Conservation (phyloP, 257 asterid genomes). For the Thymus quinquecostatus region DNA sequence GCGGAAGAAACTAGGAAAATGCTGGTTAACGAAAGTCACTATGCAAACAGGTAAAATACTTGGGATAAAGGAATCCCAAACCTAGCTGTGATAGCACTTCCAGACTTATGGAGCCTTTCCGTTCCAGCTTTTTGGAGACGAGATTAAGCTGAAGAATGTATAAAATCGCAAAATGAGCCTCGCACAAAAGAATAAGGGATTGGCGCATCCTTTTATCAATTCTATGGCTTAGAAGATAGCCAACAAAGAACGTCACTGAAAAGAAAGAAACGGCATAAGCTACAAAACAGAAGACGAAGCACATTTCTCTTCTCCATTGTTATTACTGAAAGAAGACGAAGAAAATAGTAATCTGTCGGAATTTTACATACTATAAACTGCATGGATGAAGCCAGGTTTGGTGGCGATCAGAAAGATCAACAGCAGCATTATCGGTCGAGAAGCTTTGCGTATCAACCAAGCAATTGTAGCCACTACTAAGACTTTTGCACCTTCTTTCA, state of each 20-base stretch:
- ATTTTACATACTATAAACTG: slow-evolving; percentile 78
- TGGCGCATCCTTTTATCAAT: slow-evolving; percentile 79
- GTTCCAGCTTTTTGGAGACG: slow-evolving; percentile 66
- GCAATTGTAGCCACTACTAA: slow-evolving; percentile 96
- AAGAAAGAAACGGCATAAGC: slow-evolving; percentile 28
- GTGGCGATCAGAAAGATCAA: slow-evolving; percentile 87
- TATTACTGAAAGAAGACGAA: slow-evolving; percentile 1
- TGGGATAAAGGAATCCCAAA: slow-evolving; percentile 27
- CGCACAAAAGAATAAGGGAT: slow-evolving; percentile 85
- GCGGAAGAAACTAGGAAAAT: slow-evolving; percentile 9
- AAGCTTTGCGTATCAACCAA: slow-evolving; percentile 94
- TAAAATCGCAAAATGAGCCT: slow-evolving; percentile 84
- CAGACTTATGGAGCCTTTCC: slow-evolving; percentile 66
- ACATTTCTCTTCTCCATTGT: slow-evolving; percentile 1
- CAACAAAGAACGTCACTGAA: slow-evolving; percentile 95
- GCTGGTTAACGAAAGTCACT: slow-evolving; percentile 17
- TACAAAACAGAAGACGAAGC: slow-evolving; percentile 33
- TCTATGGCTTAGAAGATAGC: slow-evolving; percentile 82
- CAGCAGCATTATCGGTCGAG: slow-evolving; percentile 87
- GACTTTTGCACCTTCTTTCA: slow-evolving; percentile 89
- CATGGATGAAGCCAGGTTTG: slow-evolving; percentile 96
- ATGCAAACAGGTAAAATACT: not conserved
- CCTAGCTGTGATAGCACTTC: slow-evolving; percentile 87
- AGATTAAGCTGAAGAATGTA: slow-evolving; percentile 92
- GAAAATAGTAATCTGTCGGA: slow-evolving; percentile 12